Evolutionary conservation across 305 asterid genomes (phyloP).

Genomic region (Fraxinus greggii): DNA sequence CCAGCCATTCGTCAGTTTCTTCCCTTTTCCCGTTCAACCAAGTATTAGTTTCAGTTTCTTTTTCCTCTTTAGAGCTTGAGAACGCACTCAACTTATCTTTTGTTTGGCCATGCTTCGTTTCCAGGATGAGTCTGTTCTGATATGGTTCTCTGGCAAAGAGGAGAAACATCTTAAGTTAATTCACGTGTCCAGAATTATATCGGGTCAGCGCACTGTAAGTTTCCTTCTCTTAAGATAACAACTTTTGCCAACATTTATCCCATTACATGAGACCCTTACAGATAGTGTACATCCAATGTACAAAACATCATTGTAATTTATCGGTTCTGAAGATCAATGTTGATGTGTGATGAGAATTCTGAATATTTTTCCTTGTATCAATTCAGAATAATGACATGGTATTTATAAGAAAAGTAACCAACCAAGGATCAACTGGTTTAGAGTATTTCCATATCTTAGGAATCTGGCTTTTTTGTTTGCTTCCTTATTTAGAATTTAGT

Average conservation of each 20-base stretch:
- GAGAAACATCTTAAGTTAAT: constrained; percentile 96
- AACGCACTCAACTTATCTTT: constrained; percentile 20
- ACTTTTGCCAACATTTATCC: constrained; percentile 21
- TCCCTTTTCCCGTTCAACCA: neutral
- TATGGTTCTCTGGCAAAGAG: constrained; percentile 99
- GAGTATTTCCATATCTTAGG: constrained; percentile 1
- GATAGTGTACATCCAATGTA: constrained; percentile 10
- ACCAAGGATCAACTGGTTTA: neutral
- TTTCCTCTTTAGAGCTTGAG: constrained; percentile 18
- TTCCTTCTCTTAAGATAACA: constrained; percentile 24
- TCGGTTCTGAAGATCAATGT: constrained; percentile 10
- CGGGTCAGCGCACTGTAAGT: constrained; percentile 98
- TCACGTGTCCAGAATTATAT: constrained; percentile 89
- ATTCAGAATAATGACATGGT: neutral
- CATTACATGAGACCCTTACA: constrained; percentile 16
- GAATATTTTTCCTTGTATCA: neutral
- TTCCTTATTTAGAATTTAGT: neutral
- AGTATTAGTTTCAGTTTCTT: constrained; percentile 21
- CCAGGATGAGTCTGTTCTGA: constrained; percentile 98
- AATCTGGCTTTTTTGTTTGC: neutral
- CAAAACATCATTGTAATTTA: neutral
- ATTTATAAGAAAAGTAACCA: constrained; percentile 5
- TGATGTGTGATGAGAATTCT: neutral
- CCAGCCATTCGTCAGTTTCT: constrained; percentile 13
- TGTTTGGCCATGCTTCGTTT: constrained; percentile 29